Percentiles rank a stretch among this genome's conserved stretches.
These are phyloP conservation scores for Fraxinus xanthoxyloides DNA, from an alignment of 305 asterid genomes.

Conservation along the genomic window DNA sequence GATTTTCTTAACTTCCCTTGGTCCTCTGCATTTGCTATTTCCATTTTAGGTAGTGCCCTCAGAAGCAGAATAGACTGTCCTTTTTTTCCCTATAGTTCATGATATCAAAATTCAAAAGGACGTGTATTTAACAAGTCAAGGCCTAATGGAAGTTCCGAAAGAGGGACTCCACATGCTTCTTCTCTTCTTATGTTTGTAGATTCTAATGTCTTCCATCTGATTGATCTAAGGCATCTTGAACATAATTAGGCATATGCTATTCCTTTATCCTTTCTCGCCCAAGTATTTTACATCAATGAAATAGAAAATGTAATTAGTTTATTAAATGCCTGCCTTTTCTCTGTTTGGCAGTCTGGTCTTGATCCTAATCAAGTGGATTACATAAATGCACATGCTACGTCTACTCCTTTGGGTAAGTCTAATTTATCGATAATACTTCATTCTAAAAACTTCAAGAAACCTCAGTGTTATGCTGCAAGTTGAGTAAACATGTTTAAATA, in stretches of 20 bases:
- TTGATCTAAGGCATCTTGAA: neutral
- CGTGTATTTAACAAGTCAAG: neutral
- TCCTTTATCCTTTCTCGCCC: neutral
- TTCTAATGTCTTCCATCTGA: neutral
- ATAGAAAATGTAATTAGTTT: neutral
- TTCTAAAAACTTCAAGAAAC: slow-evolving; percentile 8
- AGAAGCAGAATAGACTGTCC: neutral
- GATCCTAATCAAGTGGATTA: slow-evolving; percentile 80
- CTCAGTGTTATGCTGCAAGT: slow-evolving; percentile 1
- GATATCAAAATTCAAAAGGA: neutral
- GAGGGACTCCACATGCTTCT: neutral
- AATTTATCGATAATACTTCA: slow-evolving; percentile 5
- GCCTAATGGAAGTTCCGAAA: neutral
- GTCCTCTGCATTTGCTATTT: neutral
- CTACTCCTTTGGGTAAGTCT: slow-evolving; percentile 85
- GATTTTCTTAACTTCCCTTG: neutral
- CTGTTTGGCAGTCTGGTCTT: slow-evolving; percentile 76
- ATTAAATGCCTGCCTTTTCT: slow-evolving; percentile 10
- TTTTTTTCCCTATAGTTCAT: neutral
- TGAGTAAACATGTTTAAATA: slow-evolving; percentile 18
- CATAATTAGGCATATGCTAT: neutral
- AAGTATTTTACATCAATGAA: neutral
- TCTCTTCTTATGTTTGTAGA: neutral
- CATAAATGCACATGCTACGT: slow-evolving; percentile 94
- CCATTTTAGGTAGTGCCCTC: neutral